These are phyloP conservation scores for Daldinia loculata DNA, from an alignment of 495 filamentous ascomycete genomes.

Conservation along the genomic window DNA sequence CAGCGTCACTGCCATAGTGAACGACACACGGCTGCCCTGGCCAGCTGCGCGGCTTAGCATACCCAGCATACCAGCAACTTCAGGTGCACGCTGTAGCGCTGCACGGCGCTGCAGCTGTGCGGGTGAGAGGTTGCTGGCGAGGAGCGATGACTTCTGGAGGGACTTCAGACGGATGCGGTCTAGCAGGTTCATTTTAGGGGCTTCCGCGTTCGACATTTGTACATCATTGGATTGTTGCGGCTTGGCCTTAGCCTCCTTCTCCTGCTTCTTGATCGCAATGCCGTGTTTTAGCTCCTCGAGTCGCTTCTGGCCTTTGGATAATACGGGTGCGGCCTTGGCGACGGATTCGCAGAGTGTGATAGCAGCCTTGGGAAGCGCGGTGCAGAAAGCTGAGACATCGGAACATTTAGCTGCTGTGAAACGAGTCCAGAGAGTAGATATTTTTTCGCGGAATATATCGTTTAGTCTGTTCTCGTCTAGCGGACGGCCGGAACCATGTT, in stretches of 20 bases:
- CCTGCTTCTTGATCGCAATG: conserved; percentile 56
- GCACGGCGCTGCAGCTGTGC: conserved; percentile 63
- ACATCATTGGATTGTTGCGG: conserved; percentile 2
- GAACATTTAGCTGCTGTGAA: conserved; percentile 32
- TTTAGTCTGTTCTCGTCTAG: conserved; percentile 66
- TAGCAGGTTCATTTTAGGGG: conserved; percentile 59
- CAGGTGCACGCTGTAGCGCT: conserved; percentile 67
- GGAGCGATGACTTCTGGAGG: conserved; percentile 49
- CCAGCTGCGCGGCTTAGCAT: conserved; percentile 61
- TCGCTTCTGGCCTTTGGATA: conserved; percentile 66
- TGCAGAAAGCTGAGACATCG: conserved; percentile 54
- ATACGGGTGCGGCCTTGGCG: conserved; percentile 53
- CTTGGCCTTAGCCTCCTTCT: conserved; percentile 33
- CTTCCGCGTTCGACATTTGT: conserved; percentile 44
- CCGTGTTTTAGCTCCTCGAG: conserved; percentile 67
- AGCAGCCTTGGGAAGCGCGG: conserved; percentile 62
- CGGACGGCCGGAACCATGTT: conserved; percentile 47
- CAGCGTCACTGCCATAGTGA: conserved; percentile 67
- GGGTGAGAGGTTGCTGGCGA: conserved; percentile 50
- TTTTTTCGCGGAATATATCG: conserved; percentile 58
- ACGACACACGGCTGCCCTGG: conserved; percentile 55
- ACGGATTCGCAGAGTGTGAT: conserved; percentile 59
- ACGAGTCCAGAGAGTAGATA: conserved; percentile 59
- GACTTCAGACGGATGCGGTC: conserved; percentile 72
- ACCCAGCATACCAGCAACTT: conserved; percentile 67